Conservation (phyloP, 345 rosid genomes). For the thale cress (Arabidopsis thaliana) region DNA sequence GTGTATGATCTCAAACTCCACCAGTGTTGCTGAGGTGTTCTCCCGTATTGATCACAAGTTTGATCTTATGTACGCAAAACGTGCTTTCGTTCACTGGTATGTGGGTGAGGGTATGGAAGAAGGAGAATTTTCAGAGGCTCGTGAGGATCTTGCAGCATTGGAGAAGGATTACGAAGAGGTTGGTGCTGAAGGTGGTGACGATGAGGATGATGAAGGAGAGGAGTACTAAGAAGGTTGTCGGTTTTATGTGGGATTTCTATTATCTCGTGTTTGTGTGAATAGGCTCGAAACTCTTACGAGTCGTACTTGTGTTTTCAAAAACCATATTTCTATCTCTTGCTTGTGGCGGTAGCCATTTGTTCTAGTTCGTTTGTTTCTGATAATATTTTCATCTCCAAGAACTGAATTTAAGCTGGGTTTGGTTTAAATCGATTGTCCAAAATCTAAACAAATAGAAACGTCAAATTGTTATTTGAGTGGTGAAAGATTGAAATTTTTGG, state of each 20-base stretch:
- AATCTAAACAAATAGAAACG: too few species aligned
- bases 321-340: not conserved
- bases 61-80: conserved; percentile 77
- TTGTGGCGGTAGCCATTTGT: not conserved
- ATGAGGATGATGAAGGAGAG: conserved; percentile 65
- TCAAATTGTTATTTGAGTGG: too few species aligned
- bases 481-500: not conserved
- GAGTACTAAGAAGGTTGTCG: conserved; percentile 47
- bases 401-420: not conserved
- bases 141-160: conserved; percentile 78
- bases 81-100: conserved; percentile 83
- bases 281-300: conserved; percentile 42
- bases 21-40: conserved; percentile 84
- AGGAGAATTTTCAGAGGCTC: conserved; percentile 81
- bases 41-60: conserved; percentile 77
- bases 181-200: conserved; percentile 78
- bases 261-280: not conserved
- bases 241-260: not conserved
- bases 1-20: conserved; percentile 82
- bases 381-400: not conserved
- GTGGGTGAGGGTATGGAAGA: conserved; percentile 92
- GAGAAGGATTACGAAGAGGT: conserved; percentile 87
- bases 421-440: too few species aligned
- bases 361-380: not conserved
- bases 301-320: conserved; percentile 29